Base-by-base conservation (phyloP, 345 rosid genomes). In the Populus pruinosa region DNA sequence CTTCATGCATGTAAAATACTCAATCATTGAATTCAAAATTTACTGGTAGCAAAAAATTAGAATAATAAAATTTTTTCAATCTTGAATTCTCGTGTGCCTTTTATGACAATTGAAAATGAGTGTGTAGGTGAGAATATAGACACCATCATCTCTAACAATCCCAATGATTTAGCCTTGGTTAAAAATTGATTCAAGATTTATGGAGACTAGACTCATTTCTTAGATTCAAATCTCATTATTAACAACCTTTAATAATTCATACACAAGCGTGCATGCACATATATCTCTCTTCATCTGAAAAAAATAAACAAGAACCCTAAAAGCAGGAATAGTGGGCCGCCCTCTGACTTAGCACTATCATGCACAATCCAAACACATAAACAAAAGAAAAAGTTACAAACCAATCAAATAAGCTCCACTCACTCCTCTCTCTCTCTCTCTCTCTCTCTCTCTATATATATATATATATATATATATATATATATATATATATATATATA, bases 261-360 rank as follows among this genome's bases (percentile, higher is more conserved):
- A 31, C 10, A 64, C 56, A 47, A 55, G 69, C 77, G 27, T 14
- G 47, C 70, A 65, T 74, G 63, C n/a, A 73, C 2, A 2, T 27
- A 10, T 33, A 29, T 75, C 25, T 17, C 25, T 17, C 21, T 41
- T 5, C 27, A 5, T 59, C 20, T 18, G 14, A 23, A 59, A 43
- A 6, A 16, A 75, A 72, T 29, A 35, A 65, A 41, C 65, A 79
- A 72, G 80, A 83, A 76, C 87, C 83, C 87, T 77, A 71, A 83
- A 86, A 83, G 84, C 78, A 81, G 71, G 87, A 72, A 69, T 36
- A 73, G 81, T 78, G 84, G 88, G 84, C 85, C 79, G 76, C 61
- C 78, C 71, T 81, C 82, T 78, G 84, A 83, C 86, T 77, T 84
- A 23, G 87, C 87, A 88, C 85, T 76, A 78, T 41, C 44, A 41